Base-by-base conservation (phyloP, 441 rosid species). In the Geranium incanum region DNA sequence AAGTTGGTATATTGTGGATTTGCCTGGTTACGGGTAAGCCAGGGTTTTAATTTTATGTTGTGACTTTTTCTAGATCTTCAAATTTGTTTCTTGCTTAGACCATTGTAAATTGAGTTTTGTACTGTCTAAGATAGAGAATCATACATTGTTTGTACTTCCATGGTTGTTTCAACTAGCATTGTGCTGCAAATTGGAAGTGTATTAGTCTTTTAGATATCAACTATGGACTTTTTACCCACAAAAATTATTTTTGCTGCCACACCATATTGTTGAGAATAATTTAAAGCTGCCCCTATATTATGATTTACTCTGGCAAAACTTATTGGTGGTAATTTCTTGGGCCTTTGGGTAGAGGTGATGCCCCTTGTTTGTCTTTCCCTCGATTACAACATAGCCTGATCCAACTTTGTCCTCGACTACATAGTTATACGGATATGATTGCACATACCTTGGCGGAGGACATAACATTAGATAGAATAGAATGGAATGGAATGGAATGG, bases 1-100 rank as follows among this genome's bases (percentile, higher is more conserved):
- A 81, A 87, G 92, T 78, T 93, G 95, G 96, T 91, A 91, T 77
- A 73, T 91, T 39, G 96, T 93, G 81, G 98, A 93, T 84, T 84
- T 93, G 86, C 95, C 97, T 76, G 98, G 96, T 81, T 91, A 91
- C 70, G 97, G 95, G 96, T 93, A 82, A 80, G 88, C 73, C 60
- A n/a, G 19, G n/a, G 60, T n/a, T 52, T 52, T 18, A 52, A 15
- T 52, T 52, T 52, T 6, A 52, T 18, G 60, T 52, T 52, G 19
- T 52, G 6, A 15, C 60, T 52, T 52, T 13, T 52, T n/a, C n/a
- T 52, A 52, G n/a, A 52, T 6, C 6, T 52, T 12, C n/a, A 45
- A 11, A 45, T 45, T 45, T 45, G 52, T 43, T 43, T 48, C n/a
- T 12, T 48, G 55, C 55, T 48, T 48, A 48, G 12, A 11, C 12